Evolutionary conservation across 140 eudicot species (phyloP), one percentile per base, ranked within the genome.

Genomic region (Stevia rebaudiana): DNA sequence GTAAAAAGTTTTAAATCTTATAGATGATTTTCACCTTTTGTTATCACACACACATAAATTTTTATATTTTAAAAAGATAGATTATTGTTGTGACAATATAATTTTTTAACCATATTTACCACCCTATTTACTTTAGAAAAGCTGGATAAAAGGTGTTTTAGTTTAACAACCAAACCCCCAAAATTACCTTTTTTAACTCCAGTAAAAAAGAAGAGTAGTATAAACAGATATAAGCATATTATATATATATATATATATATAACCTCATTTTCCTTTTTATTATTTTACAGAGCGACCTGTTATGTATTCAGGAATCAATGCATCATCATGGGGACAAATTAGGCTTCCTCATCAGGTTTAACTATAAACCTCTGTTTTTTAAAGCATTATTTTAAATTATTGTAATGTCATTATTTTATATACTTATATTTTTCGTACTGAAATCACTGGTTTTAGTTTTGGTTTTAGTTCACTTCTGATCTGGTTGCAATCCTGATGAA

Each of bases 331-430:
- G 97, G 95, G 95, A 18, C 82, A 76, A 42, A 68, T 83, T 36
- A 78, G 84, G 70, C 88, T 87, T 75, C 97, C 95, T 51, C 97
- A 87, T 68, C 88, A 78, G 95, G 95, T 90, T 35, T 63, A 67
- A 19, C n/a, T 3, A 43, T 22, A 51, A 22, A 1, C 31, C 23
- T 48, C 1, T 1, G 55, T 48, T 5, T 41, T 41, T 3, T 40
- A 5, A 8, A 13, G 15, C 2, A n/a, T 4, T 44, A 40, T 10
- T 40, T 40, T 11, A 13, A 19, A 15, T 13, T 11, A 37, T 37
- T 37, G 43, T 37, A 11, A n/a, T n/a, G n/a, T n/a, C n/a, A n/a
- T n/a, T n/a, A n/a, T n/a, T n/a, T n/a, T n/a, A n/a, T n/a, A n/a
- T n/a, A n/a, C n/a, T n/a, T n/a, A n/a, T 47, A 16, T 19, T 48